Base-by-base conservation (phyloP, 1,284 basidiomycete genomes). In the Irpex rosettiformis region DNA sequence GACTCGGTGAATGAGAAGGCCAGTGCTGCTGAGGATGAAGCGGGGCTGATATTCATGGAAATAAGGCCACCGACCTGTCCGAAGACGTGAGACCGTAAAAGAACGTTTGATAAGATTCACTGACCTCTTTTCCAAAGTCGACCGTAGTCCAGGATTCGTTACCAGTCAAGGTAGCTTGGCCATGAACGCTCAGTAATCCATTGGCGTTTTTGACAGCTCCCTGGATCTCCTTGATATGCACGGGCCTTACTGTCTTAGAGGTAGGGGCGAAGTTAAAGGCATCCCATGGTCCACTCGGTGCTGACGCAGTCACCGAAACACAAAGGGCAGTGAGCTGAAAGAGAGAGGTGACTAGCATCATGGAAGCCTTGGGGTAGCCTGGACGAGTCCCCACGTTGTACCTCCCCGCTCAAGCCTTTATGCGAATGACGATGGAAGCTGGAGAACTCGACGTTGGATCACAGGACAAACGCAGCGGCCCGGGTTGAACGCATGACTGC, bases 1-100 rank as follows among this genome's bases (percentile, higher is more conserved):
- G 79, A 81, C 64, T 82, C 79, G 3, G 78, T 79, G 68, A 80
- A 82, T 1, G 79, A 76, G 5, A 82, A 69, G 1, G 79, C 73
- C 16, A 80, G 65, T 2, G 71, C 68, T 0, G 78, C 74, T 3
- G 67, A 57, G 0, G 67, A 33, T 0, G 72, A 68, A 1, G 70
- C 68, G 11, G 65, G 59, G 56, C 71, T 65, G 42, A 80, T 69
- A 18, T 69, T 72, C 40, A 80, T 56, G 0, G 78, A 77, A 2
- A 80, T 64, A 1, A 75, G 69, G 0, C 79, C 79, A n/a, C 79
- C 79, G 47, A 81, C 76, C 79, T 80, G 30, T 18, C 21, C 30
- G 21, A 45, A 13, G 11, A 29, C 7, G 48, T 16, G 24, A 16
- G 2, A 4, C 54, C 7, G 27, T 28, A 24, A 21, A 25, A 37